phyloP scores from a whole-genome alignment of 768 basidiomycete species.

The Trametes maxima region DNA sequence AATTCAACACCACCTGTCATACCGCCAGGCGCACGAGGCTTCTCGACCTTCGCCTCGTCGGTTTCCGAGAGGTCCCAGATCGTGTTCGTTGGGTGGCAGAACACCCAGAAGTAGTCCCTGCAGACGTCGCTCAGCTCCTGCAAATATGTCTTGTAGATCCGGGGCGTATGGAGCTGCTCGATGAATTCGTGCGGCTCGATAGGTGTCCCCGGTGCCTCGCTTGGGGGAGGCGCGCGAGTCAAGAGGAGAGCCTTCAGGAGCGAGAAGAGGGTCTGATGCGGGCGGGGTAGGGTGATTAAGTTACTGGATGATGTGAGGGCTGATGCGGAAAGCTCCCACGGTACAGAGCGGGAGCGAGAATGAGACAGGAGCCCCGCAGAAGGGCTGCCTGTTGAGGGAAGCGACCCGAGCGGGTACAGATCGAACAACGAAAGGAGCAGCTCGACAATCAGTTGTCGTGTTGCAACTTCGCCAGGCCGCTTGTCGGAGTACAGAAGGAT shows the following conservation, averaged over 20 bases:
- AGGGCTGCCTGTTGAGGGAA: constrained; percentile 52
- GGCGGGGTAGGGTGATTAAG: constrained; percentile 66
- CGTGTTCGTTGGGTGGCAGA: constrained; percentile 93
- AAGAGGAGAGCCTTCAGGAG: constrained; percentile 77
- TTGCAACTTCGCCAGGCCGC: constrained; percentile 92
- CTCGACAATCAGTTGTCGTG: constrained; percentile 89
- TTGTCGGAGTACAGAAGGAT: constrained; percentile 93
- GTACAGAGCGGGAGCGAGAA: constrained; percentile 43
- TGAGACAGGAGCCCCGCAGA: constrained; percentile 26
- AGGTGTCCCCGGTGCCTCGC: constrained; percentile 60
- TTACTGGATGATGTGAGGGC: constrained; percentile 42
- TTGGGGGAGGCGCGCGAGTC: constrained; percentile 65
- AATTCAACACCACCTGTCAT: constrained; percentile 99
- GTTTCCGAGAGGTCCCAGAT: constrained; percentile 87
- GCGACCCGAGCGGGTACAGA: constrained; percentile 73
- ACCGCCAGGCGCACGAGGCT: constrained; percentile 91
- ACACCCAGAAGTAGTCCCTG: constrained; percentile 95
- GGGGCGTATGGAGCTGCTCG: constrained; percentile 62
- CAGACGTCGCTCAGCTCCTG: constrained; percentile 88
- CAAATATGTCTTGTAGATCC: constrained; percentile 82
- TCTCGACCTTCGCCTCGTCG: constrained; percentile 84
- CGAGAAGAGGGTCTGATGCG: constrained; percentile 73
- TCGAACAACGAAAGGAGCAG: constrained; percentile 87
- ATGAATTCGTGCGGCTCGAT: constrained; percentile 84
- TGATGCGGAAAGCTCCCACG: constrained; percentile 56